These are phyloP conservation scores for Penicillium brevicompactum DNA, from an alignment of 2,329 filamentous ascomycete species.

Conservation along the genomic window DNA sequence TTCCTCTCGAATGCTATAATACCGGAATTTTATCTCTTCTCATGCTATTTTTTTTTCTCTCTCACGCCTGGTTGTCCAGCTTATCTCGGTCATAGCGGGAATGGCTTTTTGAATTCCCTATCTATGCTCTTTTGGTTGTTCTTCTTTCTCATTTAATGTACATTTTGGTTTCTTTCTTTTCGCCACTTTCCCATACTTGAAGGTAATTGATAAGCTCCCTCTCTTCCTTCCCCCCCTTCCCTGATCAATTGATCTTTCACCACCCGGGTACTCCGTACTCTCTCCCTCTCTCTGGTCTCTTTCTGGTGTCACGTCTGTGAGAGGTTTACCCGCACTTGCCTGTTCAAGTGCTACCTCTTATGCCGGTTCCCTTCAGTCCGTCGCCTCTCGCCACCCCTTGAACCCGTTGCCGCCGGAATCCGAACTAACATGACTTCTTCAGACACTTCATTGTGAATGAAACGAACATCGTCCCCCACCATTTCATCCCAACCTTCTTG, in stretches of 20 bases:
- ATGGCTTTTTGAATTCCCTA: conserved; percentile 5
- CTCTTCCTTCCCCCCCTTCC: neutral
- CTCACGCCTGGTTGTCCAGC: neutral
- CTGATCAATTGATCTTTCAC: neutral
- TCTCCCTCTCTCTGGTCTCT: neutral
- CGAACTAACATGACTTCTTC: conserved; percentile 9
- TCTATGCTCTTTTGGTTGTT: neutral
- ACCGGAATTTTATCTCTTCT: conserved; percentile 4
- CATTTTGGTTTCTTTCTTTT: conserved; percentile 8
- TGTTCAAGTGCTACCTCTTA: conserved; percentile 1
- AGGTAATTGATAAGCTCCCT: conserved; percentile 9
- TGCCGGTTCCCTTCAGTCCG: neutral
- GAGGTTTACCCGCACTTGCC: conserved; percentile 12
- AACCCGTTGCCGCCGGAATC: conserved; percentile 12
- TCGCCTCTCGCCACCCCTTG: conserved; percentile 12
- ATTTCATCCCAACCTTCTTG: conserved; percentile 21
- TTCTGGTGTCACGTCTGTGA: conserved; percentile 25
- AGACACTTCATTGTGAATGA: conserved; percentile 14
- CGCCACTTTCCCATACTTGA: conserved; percentile 5
- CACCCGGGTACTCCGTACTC: too few relatives aligned
- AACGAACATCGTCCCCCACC: neutral
- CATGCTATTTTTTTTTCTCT: neutral
- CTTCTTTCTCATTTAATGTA: conserved; percentile 2
- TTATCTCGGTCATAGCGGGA: conserved; percentile 12
- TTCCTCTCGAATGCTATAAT: conserved; percentile 4